Conservation (phyloP, 1,139 yeast species). For the Geotrichum restrictum region DNA sequence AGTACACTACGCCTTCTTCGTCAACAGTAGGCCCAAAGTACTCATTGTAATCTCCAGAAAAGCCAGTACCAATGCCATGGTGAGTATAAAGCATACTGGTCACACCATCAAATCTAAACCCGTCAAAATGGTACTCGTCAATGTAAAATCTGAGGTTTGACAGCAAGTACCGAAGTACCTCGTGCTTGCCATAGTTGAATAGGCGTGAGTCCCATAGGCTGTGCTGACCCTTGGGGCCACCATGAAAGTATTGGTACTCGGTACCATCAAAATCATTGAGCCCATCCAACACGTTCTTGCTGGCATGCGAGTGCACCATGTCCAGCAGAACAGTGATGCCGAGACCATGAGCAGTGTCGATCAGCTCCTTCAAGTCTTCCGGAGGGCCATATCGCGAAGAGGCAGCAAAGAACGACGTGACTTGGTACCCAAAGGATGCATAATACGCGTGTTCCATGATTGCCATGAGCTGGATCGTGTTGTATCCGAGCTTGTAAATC, state of each 20-base stretch:
- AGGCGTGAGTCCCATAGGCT: constrained; percentile 93
- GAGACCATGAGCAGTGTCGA: constrained; percentile 85
- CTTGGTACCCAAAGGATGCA: constrained; percentile 95
- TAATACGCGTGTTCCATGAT: constrained; percentile 98
- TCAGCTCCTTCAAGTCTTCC: constrained; percentile 82
- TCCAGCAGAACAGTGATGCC: constrained; percentile 86
- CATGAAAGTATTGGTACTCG: constrained; percentile 91
- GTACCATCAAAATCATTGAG: constrained; percentile 92
- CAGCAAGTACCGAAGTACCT: constrained; percentile 79
- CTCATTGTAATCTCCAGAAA: constrained; percentile 90
- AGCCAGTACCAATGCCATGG: constrained; percentile 86
- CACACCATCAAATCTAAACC: constrained; percentile 95
- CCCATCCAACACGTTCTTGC: constrained; percentile 92
- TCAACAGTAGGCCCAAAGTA: constrained; percentile 81
- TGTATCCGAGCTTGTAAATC: constrained; percentile 79
- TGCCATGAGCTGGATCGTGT: constrained; percentile 94
- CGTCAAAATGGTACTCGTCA: constrained; percentile 84
- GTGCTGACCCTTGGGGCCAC: constrained; percentile 79
- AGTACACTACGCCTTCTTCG: constrained; percentile 76
- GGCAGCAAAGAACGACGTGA: constrained; percentile 85
- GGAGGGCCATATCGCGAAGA: constrained; percentile 92
- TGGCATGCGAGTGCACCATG: constrained; percentile 93
- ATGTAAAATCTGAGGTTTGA: constrained; percentile 83
- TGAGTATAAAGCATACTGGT: constrained; percentile 88
- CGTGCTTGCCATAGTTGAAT: constrained; percentile 86